Evolutionary conservation across 2,329 filamentous ascomycete species (phyloP).

Genomic region (Colletotrichum sidae): DNA sequence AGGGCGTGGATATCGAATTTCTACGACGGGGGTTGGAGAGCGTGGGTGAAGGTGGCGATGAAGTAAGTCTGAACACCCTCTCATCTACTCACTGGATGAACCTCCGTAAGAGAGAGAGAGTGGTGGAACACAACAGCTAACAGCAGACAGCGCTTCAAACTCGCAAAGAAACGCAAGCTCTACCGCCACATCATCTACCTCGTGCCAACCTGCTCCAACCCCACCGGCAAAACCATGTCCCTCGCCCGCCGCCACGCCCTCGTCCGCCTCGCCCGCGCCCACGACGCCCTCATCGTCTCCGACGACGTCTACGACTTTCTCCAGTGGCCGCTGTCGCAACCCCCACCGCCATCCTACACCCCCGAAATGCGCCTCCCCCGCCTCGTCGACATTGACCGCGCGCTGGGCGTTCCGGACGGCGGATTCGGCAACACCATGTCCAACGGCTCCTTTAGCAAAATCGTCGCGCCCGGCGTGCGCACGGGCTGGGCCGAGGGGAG

Average conservation of each 20-base stretch:
- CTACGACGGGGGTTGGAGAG: slow-evolving; percentile 60
- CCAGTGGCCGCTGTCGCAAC: slow-evolving; percentile 73
- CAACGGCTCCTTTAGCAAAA: slow-evolving; percentile 92
- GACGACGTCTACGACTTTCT: slow-evolving; percentile 97
- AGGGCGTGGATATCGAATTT: slow-evolving; percentile 78
- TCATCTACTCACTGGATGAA: background rate
- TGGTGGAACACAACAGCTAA: background rate
- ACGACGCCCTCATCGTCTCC: slow-evolving; percentile 84
- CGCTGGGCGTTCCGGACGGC: slow-evolving; percentile 65
- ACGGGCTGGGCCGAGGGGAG: slow-evolving; percentile 91
- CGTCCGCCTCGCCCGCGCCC: slow-evolving; percentile 79
- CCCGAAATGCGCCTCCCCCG: slow-evolving; percentile 70
- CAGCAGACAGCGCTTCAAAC: slow-evolving; percentile 28
- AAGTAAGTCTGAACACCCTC: slow-evolving; percentile 9
- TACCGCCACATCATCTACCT: slow-evolving; percentile 91
- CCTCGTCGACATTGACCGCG: slow-evolving; percentile 81
- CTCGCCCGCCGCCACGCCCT: slow-evolving; percentile 74
- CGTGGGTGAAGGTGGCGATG: slow-evolving; percentile 11
- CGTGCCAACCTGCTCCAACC: slow-evolving; percentile 91
- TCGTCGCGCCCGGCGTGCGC: slow-evolving; percentile 82
- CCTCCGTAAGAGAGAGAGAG: background rate
- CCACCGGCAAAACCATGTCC: slow-evolving; percentile 85
- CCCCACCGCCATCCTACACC: slow-evolving; percentile 44
- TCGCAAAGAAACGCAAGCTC: slow-evolving; percentile 67
- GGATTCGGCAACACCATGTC: slow-evolving; percentile 83